Base-by-base conservation (phyloP, 805 yeast species). In the Zygoascus tannicola region DNA sequence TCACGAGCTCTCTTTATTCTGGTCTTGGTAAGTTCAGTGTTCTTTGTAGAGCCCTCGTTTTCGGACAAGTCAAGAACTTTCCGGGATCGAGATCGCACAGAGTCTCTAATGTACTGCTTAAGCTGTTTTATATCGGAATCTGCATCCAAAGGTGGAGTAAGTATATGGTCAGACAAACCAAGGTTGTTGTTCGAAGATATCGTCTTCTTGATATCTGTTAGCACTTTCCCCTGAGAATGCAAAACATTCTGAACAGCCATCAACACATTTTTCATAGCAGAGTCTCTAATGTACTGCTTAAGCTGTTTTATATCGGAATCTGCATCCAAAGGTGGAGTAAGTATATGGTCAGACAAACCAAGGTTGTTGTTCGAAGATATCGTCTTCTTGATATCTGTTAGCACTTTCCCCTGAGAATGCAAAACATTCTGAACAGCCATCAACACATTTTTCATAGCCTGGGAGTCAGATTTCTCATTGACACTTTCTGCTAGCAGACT, bases 11-110 rank as follows among this genome's bases (percentile, higher is more conserved):
- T 32, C 16, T 26, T 41, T 16, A 32, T 22, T 16, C 33, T 3
- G 14, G 32, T 18, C 15, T 21, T 41, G 20, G 23, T 19, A 14
- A 26, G 19, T 7, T 26, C 30, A 26, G 7, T 26, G 12, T 26
- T 26, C 7, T 12, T 26, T 12, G 30, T 12, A 5, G 32, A 18
- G 16, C 21, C n/a, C 3, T 23, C 19, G 21, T 15, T 26, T 23
- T 23, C 22, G 14, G 40, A 26, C 40, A 37, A 21, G 22, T 37
- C 40, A n/a, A 37, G 40, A 15, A 37, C 15, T 21, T 37, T 37
- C 12, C 40, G 14, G n/a, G 40, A 16, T 37, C 40, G n/a, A 7
- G 22, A 21, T 3, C 40, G 16, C 21, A 14, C n/a, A 16, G 40
- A 37, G 5, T 37, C 40, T 15, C 22, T 22, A 21, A 37, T 22